phyloP scores from a whole-genome alignment of 2,329 filamentous ascomycete species.

The Catunica adiposa region DNA sequence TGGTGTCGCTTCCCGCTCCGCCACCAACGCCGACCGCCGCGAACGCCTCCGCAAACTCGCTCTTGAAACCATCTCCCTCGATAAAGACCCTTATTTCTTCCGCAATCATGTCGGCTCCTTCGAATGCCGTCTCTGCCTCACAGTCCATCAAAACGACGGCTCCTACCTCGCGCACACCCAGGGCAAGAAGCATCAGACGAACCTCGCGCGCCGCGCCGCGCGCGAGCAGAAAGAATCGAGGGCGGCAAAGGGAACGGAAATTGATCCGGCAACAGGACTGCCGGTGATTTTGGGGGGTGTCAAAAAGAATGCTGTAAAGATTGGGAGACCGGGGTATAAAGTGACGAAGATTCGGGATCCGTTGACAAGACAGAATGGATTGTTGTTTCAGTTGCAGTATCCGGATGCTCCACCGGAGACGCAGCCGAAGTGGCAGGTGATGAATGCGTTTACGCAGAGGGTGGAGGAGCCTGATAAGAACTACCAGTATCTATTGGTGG shows the following conservation, averaged over 20 bases:
- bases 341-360: constrained; percentile 92
- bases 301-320: constrained; percentile 76
- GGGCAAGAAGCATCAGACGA: constrained; percentile 97
- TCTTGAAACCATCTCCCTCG: constrained; percentile 95
- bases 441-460: constrained; percentile 94
- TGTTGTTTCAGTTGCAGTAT: constrained; percentile 94
- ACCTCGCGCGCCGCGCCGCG: constrained; percentile 87
- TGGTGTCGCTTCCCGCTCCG: constrained; percentile 82
- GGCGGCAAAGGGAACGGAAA: constrained; percentile 34
- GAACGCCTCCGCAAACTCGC: constrained; percentile 96
- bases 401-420: constrained; percentile 69
- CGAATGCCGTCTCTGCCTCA: constrained; percentile 91
- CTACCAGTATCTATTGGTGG: constrained; percentile 87
- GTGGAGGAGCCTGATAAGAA: constrained; percentile 87
- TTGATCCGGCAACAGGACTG: constrained; percentile 51
- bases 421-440: constrained; percentile 76
- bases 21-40: constrained; percentile 90
- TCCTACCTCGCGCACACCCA: constrained; percentile 98
- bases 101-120: constrained; percentile 98
- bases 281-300: constrained; percentile 57
- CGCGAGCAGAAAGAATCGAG: constrained; percentile 84
- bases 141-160: constrained; percentile 96
- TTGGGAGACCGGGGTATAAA: constrained; percentile 89
- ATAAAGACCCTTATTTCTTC: constrained; percentile 99
- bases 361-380: constrained; percentile 68